Percentiles rank a stretch among this genome's conserved stretches.
Conservation (phyloP, 192 early-diverging fungal species). For the Coemansia sp. region DNA sequence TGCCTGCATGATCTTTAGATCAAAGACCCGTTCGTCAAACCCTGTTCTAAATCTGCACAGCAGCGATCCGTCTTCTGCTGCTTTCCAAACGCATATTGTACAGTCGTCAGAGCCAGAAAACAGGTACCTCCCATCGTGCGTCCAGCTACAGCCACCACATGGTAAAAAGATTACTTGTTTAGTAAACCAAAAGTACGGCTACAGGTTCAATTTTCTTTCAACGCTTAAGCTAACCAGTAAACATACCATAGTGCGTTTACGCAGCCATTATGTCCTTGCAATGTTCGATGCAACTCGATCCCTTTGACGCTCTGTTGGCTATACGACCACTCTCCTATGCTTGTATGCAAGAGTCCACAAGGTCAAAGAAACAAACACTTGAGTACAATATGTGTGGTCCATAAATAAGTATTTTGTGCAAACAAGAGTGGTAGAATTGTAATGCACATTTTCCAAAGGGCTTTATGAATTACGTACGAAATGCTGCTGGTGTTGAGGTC, state of each 20-base stretch:
- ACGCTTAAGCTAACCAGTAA: too few species aligned
- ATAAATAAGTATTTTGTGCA: neutral
- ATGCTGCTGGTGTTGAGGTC: neutral
- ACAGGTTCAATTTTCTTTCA: too few species aligned
- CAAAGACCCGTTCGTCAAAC: conserved; percentile 77
- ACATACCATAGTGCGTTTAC: conserved; percentile 43
- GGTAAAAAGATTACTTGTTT: neutral
- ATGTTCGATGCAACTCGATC: conserved; percentile 31
- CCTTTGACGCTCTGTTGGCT: conserved; percentile 13
- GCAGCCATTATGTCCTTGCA: conserved; percentile 46
- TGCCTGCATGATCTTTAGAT: conserved; percentile 64
- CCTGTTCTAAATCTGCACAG: conserved; percentile 54
- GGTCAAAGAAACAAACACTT: neutral
- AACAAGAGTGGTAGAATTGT: neutral
- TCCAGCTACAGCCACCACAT: conserved; percentile 42
- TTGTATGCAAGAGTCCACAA: neutral
- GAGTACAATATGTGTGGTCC: neutral
- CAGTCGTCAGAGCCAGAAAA: conserved; percentile 66
- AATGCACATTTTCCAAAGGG: neutral
- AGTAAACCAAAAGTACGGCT: neutral
- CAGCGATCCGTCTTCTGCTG: conserved; percentile 43
- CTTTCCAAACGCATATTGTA: conserved; percentile 58
- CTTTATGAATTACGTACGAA: conserved; percentile 27
- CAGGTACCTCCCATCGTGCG: conserved; percentile 54
- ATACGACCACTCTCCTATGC: conserved; percentile 34